Percentiles rank a stretch among this genome's conserved stretches.
Conservation (phyloP, 805 yeast species). For the Kregervanrija delftensis region DNA sequence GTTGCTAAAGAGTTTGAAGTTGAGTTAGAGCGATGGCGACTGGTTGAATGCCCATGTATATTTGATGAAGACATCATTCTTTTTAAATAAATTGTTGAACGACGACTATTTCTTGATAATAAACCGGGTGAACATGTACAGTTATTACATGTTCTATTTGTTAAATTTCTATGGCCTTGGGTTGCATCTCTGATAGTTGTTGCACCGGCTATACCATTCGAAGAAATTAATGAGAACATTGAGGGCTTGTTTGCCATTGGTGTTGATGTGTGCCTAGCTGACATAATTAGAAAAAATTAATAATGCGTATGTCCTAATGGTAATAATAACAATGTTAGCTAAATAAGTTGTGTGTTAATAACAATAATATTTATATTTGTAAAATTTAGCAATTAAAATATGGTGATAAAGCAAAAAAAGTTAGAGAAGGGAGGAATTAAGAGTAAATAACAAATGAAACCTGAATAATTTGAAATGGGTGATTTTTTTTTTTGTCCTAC, state of each 20-base stretch:
- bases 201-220: slow-evolving; percentile 25
- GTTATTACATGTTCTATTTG: slow-evolving; percentile 52
- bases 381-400: background rate
- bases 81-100: slow-evolving; percentile 40
- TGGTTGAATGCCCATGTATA: slow-evolving; percentile 1
- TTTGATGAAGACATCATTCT: slow-evolving; percentile 19
- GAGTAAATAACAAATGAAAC: no score
- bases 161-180: slow-evolving; percentile 15
- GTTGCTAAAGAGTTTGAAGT: background rate
- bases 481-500: no score
- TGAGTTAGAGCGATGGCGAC: slow-evolving; percentile 2
- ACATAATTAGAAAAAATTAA: no score
- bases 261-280: background rate
- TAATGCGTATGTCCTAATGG: no score
- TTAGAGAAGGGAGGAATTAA: background rate
- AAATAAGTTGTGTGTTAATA: no score
- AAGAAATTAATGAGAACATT: slow-evolving; percentile 34
- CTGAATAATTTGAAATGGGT: no score
- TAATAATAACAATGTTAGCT: no score
- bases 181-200: slow-evolving; percentile 23
- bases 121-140: slow-evolving; percentile 85
- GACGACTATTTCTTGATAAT: slow-evolving; percentile 56
- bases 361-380: no score
- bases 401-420: background rate
- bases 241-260: slow-evolving; percentile 27